Conservation (phyloP, 1,284 basidiomycete species). For the Moniliophthora roreri region DNA sequence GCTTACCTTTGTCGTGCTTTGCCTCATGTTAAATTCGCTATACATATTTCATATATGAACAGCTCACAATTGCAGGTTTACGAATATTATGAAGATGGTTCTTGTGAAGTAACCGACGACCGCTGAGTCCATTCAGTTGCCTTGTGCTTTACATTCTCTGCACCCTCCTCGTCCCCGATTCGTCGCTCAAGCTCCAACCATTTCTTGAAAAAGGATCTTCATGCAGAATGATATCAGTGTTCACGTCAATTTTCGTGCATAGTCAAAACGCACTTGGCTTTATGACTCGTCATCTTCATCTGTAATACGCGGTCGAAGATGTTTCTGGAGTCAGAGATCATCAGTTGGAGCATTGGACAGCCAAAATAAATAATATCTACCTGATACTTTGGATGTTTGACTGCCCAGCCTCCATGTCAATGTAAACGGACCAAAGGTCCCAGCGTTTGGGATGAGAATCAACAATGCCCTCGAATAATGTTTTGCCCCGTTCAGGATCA, state of each 20-base stretch:
- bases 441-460: constrained; percentile 93
- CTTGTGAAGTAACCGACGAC: constrained; percentile 15
- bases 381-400: constrained; percentile 76
- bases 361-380: constrained; percentile 33
- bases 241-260: background rate
- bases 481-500: constrained; percentile 92
- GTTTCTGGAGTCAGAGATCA: constrained; percentile 38
- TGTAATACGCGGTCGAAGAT: constrained; percentile 83
- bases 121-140: constrained; percentile 87
- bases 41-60: background rate
- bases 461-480: constrained; percentile 95
- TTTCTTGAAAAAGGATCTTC: constrained; percentile 93
- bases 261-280: constrained; percentile 73
- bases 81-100: background rate
- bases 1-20: constrained; percentile 17
- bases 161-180: constrained; percentile 86
- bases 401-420: constrained; percentile 90
- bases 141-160: constrained; percentile 79
- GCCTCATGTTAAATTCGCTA: background rate
- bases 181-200: constrained; percentile 90
- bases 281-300: constrained; percentile 90
- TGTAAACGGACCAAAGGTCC: constrained; percentile 96
- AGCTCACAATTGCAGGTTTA: background rate
- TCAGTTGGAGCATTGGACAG: constrained; percentile 14
- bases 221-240: constrained; percentile 2